A percentile compares a stretch with the other conserved stretches of the same genome.
Conservation (phyloP, 2,329 filamentous ascomycete species). For the Pseudogymnoascus pannorum region DNA sequence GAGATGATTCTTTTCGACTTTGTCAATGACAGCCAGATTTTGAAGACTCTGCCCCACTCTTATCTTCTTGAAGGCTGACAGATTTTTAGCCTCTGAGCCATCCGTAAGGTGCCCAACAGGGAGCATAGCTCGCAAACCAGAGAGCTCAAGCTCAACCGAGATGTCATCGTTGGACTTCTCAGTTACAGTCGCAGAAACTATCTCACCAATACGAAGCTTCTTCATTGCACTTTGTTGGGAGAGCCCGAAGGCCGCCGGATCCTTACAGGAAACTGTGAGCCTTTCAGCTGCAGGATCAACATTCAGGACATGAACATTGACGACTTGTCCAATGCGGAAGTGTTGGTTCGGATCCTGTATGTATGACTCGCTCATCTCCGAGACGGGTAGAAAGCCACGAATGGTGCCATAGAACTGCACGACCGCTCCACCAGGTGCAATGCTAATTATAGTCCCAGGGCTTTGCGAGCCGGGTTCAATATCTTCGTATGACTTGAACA, state of each 20-base stretch:
- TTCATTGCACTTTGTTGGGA: constrained; percentile 72
- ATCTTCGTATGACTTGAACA: constrained; percentile 70
- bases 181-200: constrained; percentile 73
- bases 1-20: constrained; percentile 67
- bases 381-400: constrained; percentile 80
- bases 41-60: constrained; percentile 75
- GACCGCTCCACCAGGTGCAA: constrained; percentile 71
- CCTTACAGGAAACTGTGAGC: constrained; percentile 88
- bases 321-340: constrained; percentile 83
- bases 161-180: constrained; percentile 73
- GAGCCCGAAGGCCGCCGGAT: constrained; percentile 66
- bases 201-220: constrained; percentile 61
- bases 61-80: constrained; percentile 70
- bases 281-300: constrained; percentile 64
- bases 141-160: constrained; percentile 66
- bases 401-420: constrained; percentile 87
- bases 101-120: constrained; percentile 76
- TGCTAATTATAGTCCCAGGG: constrained; percentile 78
- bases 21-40: constrained; percentile 80
- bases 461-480: constrained; percentile 68
- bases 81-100: constrained; percentile 71
- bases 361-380: constrained; percentile 96
- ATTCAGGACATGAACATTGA: constrained; percentile 80
- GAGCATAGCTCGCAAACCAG: constrained; percentile 70
- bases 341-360: constrained; percentile 85